Conservation (phyloP, 257 asterid species). For the Scutellaria baicalensis region DNA sequence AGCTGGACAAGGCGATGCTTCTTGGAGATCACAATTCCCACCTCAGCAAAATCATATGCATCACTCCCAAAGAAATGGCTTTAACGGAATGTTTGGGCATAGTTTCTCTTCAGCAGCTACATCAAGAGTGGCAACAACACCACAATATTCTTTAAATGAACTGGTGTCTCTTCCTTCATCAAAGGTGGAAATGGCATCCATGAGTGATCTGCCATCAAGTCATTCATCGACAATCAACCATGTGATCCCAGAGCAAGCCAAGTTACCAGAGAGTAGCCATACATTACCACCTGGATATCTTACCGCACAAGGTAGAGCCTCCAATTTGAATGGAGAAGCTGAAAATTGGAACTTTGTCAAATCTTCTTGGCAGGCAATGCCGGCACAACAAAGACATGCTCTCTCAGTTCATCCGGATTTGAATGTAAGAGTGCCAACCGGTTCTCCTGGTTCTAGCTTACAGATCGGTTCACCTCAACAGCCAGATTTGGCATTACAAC, state of each 20-base stretch:
- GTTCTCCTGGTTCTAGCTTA: constrained; percentile 74
- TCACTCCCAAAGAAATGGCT: constrained; percentile 47
- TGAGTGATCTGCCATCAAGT: neutral
- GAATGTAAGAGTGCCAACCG: constrained; percentile 61
- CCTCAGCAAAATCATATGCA: constrained; percentile 37
- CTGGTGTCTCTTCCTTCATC: constrained; percentile 11
- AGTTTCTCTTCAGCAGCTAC: constrained; percentile 23
- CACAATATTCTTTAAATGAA: constrained; percentile 23
- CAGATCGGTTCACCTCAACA: constrained; percentile 73
- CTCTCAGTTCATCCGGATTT: constrained; percentile 61
- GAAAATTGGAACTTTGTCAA: constrained; percentile 24
- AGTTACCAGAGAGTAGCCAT: neutral
- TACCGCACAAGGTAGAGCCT: constrained; percentile 12
- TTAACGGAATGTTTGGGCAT: constrained; percentile 37
- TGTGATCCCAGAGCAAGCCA: constrained; percentile 9
- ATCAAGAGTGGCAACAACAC: constrained; percentile 4
- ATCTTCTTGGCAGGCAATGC: neutral
- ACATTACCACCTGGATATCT: neutral
- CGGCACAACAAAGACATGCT: constrained; percentile 28
- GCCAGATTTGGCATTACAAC: constrained; percentile 92
- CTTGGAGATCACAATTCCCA: constrained; percentile 29
- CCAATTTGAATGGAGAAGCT: constrained; percentile 13
- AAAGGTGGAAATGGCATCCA: constrained; percentile 12
- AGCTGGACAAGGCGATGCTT: constrained; percentile 21
- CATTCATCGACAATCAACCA: neutral